Evolutionary conservation across 129 eudicot genomes (phyloP).

Genomic region (Flaveria brownii): DNA sequence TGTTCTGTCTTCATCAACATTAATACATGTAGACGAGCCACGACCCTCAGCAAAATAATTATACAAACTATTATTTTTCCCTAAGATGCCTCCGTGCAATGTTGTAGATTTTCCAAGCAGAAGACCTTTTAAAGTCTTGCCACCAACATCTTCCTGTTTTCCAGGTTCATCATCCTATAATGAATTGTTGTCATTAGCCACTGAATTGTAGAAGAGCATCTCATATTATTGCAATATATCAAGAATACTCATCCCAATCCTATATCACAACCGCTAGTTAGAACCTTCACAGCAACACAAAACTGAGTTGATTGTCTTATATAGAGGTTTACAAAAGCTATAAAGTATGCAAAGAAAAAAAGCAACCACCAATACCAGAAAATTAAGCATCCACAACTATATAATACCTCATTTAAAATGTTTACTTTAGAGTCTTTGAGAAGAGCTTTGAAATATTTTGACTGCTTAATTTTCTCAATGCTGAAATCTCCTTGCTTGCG

Average conservation of each 20-base stretch:
- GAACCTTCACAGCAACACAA: conserved; percentile 9
- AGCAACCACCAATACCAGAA: conserved; percentile 11
- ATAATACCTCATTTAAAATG: conserved; percentile 29
- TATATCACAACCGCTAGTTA: conserved; percentile 15
- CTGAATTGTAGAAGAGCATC: conserved; percentile 4
- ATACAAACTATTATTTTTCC: conserved; percentile 30
- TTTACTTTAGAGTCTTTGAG: conserved; percentile 50
- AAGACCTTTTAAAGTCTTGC: conserved; percentile 49
- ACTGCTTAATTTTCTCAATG: conserved; percentile 69
- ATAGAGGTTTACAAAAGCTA: conserved; percentile 16
- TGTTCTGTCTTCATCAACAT: conserved; percentile 55
- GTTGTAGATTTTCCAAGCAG: conserved; percentile 54
- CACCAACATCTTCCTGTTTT: conserved; percentile 38
- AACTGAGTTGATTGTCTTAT: conserved; percentile 15
- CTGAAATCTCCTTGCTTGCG: conserved; percentile 55
- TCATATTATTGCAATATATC: conserved; percentile 18
- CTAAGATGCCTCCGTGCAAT: conserved; percentile 49
- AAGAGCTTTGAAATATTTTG: conserved; percentile 69
- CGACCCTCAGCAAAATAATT: conserved; percentile 39
- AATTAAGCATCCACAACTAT: conserved; percentile 14
- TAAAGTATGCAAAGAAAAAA: conserved; percentile 10
- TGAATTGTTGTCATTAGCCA: conserved; percentile 26
- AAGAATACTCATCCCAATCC: conserved; percentile 11
- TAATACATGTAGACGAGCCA: conserved; percentile 29
- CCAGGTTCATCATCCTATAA: conserved; percentile 51